phyloP scores from a whole-genome alignment of 2,329 filamentous ascomycete genomes.

The Endoconidiophora laricicola region DNA sequence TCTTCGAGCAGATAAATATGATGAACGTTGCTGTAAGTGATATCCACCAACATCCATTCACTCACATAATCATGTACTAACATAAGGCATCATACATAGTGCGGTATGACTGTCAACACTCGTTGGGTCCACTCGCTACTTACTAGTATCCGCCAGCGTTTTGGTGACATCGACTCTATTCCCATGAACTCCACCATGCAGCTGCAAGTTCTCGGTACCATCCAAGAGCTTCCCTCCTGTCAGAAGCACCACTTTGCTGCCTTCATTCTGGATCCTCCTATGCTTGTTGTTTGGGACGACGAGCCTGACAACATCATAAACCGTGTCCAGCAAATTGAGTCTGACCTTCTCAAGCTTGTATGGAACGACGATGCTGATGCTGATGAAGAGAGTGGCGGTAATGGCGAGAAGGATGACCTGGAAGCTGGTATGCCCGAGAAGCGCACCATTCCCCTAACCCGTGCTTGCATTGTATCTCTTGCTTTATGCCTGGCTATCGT shows the following conservation, averaged over 20 bases:
- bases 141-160: conserved; percentile 25
- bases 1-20: conserved; percentile 25
- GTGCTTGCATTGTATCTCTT: conserved; percentile 33
- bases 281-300: conserved; percentile 49
- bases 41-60: too few species aligned
- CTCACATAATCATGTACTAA: not conserved
- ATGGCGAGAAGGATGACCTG: conserved; percentile 26
- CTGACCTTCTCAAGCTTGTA: conserved; percentile 38
- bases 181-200: conserved; percentile 40
- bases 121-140: conserved; percentile 45
- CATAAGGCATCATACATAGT: conserved; percentile 23
- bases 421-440: conserved; percentile 26
- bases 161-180: conserved; percentile 29
- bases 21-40: conserved; percentile 36
- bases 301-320: conserved; percentile 37
- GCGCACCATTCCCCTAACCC: conserved; percentile 36
- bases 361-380: conserved; percentile 31
- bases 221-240: conserved; percentile 38
- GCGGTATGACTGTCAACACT: conserved; percentile 52
- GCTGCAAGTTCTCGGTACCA: conserved; percentile 43
- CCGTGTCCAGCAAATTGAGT: conserved; percentile 34
- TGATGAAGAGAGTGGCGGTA: conserved; percentile 19
- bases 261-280: conserved; percentile 40
- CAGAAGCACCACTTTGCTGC: conserved; percentile 51
- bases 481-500: conserved; percentile 35